Evolutionary conservation across 129 eudicot species (phyloP).

Genomic region (Ambrosia artemisiifolia): DNA sequence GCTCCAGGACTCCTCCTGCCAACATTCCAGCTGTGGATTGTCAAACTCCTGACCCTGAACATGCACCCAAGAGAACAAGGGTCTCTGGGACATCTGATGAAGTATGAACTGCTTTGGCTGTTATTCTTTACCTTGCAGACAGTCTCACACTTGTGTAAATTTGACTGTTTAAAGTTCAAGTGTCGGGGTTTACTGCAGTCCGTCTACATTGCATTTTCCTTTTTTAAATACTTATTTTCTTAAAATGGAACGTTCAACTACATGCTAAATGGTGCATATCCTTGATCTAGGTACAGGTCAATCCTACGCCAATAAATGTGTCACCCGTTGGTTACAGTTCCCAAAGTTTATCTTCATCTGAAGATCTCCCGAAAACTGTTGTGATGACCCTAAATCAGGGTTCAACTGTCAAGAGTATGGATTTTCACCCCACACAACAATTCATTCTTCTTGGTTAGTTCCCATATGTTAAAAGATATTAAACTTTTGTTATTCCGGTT

Average conservation of each 20-base stretch:
- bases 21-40: constrained; percentile 54
- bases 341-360: constrained; percentile 67
- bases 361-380: constrained; percentile 74
- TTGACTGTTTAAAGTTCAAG: background rate
- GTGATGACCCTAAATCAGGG: constrained; percentile 68
- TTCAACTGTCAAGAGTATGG: constrained; percentile 71
- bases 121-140: background rate
- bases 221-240: background rate
- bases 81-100: constrained; percentile 69
- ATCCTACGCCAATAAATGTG: constrained; percentile 49
- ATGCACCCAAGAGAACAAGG: constrained; percentile 62
- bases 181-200: background rate
- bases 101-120: constrained; percentile 33
- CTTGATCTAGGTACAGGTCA: constrained; percentile 44
- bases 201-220: constrained; percentile 1
- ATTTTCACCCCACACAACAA: constrained; percentile 82
- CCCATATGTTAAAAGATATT: constrained; percentile 1
- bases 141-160: background rate
- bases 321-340: constrained; percentile 54
- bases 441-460: constrained; percentile 74
- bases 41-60: constrained; percentile 78
- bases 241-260: background rate
- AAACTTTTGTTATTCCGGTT: background rate
- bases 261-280: constrained; percentile 3
- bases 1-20: constrained; percentile 72